A percentile compares a stretch with the other conserved stretches of the same genome.
phyloP scores from a whole-genome alignment of 2,329 filamentous ascomycete species.

The Curvularia lunata region DNA sequence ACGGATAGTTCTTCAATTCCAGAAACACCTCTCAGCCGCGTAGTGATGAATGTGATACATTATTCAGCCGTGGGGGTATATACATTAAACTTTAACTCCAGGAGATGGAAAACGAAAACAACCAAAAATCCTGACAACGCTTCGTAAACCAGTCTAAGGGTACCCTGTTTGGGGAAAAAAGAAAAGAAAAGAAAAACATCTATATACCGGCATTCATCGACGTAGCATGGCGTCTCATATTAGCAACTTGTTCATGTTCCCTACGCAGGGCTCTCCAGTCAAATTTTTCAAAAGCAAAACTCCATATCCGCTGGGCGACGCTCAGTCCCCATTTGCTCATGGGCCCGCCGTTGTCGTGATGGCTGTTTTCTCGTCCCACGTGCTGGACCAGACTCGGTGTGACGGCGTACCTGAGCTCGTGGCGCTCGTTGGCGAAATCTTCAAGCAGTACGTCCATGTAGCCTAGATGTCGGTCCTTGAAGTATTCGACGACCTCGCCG shows the following conservation, averaged over 20 bases:
- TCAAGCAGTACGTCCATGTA: slow-evolving; percentile 53
- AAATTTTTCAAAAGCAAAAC: slow-evolving; percentile 48
- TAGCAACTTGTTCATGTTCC: slow-evolving; percentile 37
- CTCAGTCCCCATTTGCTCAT: slow-evolving; percentile 39
- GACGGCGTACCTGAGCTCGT: slow-evolving; percentile 51
- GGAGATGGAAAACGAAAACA: background rate
- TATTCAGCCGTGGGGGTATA: slow-evolving; percentile 3
- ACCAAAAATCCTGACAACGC: background rate
- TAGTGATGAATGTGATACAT: background rate
- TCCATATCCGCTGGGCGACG: slow-evolving; percentile 50
- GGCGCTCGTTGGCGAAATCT: slow-evolving; percentile 50
- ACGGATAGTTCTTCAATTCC: no score
- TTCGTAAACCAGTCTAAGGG: background rate
- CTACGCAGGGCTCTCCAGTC: slow-evolving; percentile 32
- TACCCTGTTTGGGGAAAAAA: no score
- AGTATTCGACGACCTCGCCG: slow-evolving; percentile 38
- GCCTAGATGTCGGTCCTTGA: slow-evolving; percentile 42
- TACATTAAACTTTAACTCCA: slow-evolving; percentile 1
- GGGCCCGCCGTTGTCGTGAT: slow-evolving; percentile 37
- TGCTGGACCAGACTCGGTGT: slow-evolving; percentile 55
- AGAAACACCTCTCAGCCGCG: background rate
- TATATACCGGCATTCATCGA: background rate
- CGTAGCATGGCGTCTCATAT: slow-evolving; percentile 3
- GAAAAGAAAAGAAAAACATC: background rate
- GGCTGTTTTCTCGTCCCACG: slow-evolving; percentile 51